Evolutionary conservation across 2,329 filamentous ascomycete species (phyloP), one percentile per base, ranked within the genome.

Genomic region (Penicillium sp.): DNA sequence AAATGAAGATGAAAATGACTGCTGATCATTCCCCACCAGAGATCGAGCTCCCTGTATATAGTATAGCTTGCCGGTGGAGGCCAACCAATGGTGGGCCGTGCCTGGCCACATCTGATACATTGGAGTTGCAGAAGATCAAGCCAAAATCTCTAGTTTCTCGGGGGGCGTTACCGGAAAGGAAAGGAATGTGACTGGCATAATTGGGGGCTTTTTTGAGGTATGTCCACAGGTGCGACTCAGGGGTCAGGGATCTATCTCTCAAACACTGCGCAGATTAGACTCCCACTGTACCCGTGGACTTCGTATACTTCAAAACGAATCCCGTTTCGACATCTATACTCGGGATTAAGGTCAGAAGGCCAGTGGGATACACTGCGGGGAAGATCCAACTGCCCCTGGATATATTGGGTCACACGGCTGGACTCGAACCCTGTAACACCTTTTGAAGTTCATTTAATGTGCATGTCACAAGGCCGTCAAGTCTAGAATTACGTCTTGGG

Each of bases 121-220:
- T 45, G 34, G 6, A 27, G 24, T 27, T 53, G 36, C 31, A 40
- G 39, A 27, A 50, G 24, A 43, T 43, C 34, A 40, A 57, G 24
- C 43, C 39, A 50, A 41, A 9, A 29, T 41, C 36, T 51, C 53
- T 55, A 50, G 45, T 48, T 27, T 27, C 11, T 46, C 10, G 41
- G 48, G 48, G 14, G 41, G 43, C 22, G 43, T n/a, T 48, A 50
- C 47, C 47, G 22, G 51, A 58, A 56, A 44, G 48, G 56, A 55
- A 47, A 55, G 51, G 55, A 62, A 61, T 59, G 60, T 64, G 60
- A 62, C 60, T 57, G 54, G 54, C 60, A 56, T 52, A 49, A 54
- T 45, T 36, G 13, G 34, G 7, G 34, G 34, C 34, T 36, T 5
- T 45, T 49, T 27, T 22, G 22, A 21, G 21, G 46, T 62, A 59